Evolutionary conservation across 495 filamentous ascomycete genomes (phyloP), one percentile per base, ranked within the genome.

Genomic region (Annulohypoxylon nitens): DNA sequence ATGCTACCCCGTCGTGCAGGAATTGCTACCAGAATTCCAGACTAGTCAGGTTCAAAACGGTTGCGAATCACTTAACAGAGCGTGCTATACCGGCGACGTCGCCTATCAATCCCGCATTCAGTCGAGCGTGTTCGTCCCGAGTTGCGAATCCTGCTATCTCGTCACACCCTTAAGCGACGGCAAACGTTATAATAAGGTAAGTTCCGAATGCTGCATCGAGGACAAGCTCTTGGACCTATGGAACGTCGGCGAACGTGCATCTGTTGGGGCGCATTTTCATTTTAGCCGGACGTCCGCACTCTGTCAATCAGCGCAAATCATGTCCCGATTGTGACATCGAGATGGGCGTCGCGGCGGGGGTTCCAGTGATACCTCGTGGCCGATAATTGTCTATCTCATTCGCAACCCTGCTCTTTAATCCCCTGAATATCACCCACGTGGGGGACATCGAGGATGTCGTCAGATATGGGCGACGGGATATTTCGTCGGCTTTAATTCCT

Each of bases 181-280:
- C 53, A 16, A 43, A 70, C 61, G 61, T 64, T 64, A 70, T 64
- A 66, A 66, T 57, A 71, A 71, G 69, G 37, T 71, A 60, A 67
- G 47, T 65, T 68, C 65, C 65, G 65, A 61, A 8, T 39, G n/a
- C 30, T 12, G 36, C 30, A 20, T n/a, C 23, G 26, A 16, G 18
- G 14, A 60, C 3, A 25, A 6, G 14, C 36, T 43, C 12, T 14
- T 14, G 34, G 34, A 54, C n/a, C 36, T 10, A 65, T 65, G 63
- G 61, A 4, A 63, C 61, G 25, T 51, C 16, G 33, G 33, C 30
- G 37, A 63, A 39, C 26, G 16, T 23, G 45, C 34, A 51, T 25
- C 10, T 2, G 58, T 53, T 12, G 47, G 20, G 25, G 45, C 54
- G n/a, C 16, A 43, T 10, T 55, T 43, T 55, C 16, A 43, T 10